phyloP scores from a whole-genome alignment of 177 flowering plant genomes.

The Vitis hybrid region DNA sequence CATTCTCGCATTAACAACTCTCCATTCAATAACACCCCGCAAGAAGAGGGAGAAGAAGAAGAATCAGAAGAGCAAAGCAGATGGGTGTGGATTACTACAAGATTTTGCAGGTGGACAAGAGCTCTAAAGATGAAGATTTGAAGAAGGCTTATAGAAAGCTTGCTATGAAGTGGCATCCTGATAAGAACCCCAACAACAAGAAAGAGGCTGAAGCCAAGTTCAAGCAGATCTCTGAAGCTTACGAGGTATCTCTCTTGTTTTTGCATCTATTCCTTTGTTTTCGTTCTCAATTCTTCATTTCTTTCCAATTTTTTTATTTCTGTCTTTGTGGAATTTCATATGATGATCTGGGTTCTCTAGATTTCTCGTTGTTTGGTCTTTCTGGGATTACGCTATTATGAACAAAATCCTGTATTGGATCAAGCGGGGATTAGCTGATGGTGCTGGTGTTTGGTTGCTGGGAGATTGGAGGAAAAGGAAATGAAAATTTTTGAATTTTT shows the following conservation, averaged over 20 bases:
- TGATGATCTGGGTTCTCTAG: no score
- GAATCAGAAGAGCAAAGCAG: background rate
- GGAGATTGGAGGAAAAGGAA: no score
- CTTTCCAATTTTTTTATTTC: no score
- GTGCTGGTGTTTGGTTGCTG: no score
- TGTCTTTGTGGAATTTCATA: no score
- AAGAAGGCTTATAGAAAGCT: constrained; percentile 68
- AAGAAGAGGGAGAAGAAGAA: background rate
- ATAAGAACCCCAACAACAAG: constrained; percentile 63
- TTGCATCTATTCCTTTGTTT: background rate
- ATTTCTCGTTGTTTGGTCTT: no score
- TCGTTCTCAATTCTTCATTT: background rate
- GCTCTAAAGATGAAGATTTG: constrained; percentile 58
- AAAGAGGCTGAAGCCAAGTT: constrained; percentile 66
- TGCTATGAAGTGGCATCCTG: constrained; percentile 76
- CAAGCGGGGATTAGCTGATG: no score
- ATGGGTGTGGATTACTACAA: constrained; percentile 74
- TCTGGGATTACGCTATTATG: no score
- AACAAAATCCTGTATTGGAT: no score
- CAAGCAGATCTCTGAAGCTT: constrained; percentile 70
- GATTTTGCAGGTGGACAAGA: constrained; percentile 51
- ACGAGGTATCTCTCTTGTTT: constrained; percentile 38
- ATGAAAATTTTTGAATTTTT: no score
- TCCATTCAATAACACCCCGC: no score
- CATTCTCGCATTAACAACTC: no score